Evolutionary conservation across 371 early-diverging fungal species (phyloP), one percentile per base, ranked within the genome.

Genomic region (Blastocladiella emersonii): DNA sequence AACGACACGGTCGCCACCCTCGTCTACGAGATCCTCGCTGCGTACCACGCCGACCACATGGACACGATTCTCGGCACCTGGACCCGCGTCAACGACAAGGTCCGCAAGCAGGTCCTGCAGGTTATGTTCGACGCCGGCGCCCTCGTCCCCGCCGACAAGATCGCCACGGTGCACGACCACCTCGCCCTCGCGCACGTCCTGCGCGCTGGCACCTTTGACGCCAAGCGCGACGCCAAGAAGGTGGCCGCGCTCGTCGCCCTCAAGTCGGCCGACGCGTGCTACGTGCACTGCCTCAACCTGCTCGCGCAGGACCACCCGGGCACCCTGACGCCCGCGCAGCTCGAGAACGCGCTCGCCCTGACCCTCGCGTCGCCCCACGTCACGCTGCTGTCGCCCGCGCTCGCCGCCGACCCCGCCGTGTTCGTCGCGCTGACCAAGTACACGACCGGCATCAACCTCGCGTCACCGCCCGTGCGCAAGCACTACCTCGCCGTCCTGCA

Each of bases 21-120:
- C 27, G 30, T 15, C 4, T 59, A 34, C 45, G 41, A 59, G 30
- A 13, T 59, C 25, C 60, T 59, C 4, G 37, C 41, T 7, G 7
- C n/a, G n/a, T 41, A n/a, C 17, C 10, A 5, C 17, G 13, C 41
- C 30, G 41, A n/a, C 19, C 25, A 12, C 8, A 30, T 59, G 15
- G 27, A 12, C 13, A 41, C 34, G 17, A 23, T 57, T 2, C 32
- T 56, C 34, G 56, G 17, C 0, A 30, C 60, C 10, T 59, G 60
- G 60, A 0, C 45, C 30, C 60, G 60, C 17, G 60, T 59, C 39
- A 59, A 32, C 30, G 60, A 59, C 8, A 59, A 59, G 44, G 19
- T 59, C 44, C 60, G 60, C 30, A 36, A 43, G 25, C 41, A 1
- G 0, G 44, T 59, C 4, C 19, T 59, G 8, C 21, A 15, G 13